Evolutionary conservation across 495 filamentous ascomycete genomes (phyloP).

Genomic region (Saxophila tyrrhenica): DNA sequence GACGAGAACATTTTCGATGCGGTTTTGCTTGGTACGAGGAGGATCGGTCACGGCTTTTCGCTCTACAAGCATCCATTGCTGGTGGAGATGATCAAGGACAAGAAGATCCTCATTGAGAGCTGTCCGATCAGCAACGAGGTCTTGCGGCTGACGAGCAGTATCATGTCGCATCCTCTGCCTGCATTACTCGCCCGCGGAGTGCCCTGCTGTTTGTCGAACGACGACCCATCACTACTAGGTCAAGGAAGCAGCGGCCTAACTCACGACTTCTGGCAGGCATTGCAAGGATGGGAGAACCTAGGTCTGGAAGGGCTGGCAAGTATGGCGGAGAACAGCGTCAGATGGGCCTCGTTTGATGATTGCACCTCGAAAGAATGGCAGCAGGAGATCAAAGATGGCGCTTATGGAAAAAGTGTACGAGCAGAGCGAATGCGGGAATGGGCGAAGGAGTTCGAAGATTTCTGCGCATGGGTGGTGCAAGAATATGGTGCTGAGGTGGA

Average conservation of each 20-base stretch:
- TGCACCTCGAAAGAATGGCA: slow-evolving; percentile 56
- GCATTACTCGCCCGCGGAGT: slow-evolving; percentile 79
- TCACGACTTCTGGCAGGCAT: slow-evolving; percentile 83
- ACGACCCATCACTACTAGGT: slow-evolving; percentile 73
- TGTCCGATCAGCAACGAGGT: slow-evolving; percentile 83
- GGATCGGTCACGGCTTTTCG: slow-evolving; percentile 81
- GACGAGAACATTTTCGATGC: slow-evolving; percentile 89
- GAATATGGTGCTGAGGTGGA: slow-evolving; percentile 49
- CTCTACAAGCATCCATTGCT: slow-evolving; percentile 87
- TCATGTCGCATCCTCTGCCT: slow-evolving; percentile 70
- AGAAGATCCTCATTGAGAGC: slow-evolving; percentile 74
- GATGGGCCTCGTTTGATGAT: slow-evolving; percentile 83
- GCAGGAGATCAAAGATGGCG: slow-evolving; percentile 57
- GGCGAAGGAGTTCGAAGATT: slow-evolving; percentile 71
- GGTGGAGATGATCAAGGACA: slow-evolving; percentile 75
- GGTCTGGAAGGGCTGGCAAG: slow-evolving; percentile 71
- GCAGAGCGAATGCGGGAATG: slow-evolving; percentile 64
- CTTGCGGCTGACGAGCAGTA: slow-evolving; percentile 61
- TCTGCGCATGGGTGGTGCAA: slow-evolving; percentile 79
- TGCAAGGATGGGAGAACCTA: slow-evolving; percentile 77
- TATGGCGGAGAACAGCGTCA: slow-evolving; percentile 83
- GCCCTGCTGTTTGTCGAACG: slow-evolving; percentile 63
- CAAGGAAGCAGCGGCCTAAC: slow-evolving; percentile 67
- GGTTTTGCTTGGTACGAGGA: slow-evolving; percentile 70
- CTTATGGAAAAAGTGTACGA: slow-evolving; percentile 61